A percentile compares a stretch with the other conserved stretches of the same genome.
These are phyloP conservation scores for Aquilaria sinensis DNA, from an alignment of 345 rosid genomes.

Conservation along the genomic window DNA sequence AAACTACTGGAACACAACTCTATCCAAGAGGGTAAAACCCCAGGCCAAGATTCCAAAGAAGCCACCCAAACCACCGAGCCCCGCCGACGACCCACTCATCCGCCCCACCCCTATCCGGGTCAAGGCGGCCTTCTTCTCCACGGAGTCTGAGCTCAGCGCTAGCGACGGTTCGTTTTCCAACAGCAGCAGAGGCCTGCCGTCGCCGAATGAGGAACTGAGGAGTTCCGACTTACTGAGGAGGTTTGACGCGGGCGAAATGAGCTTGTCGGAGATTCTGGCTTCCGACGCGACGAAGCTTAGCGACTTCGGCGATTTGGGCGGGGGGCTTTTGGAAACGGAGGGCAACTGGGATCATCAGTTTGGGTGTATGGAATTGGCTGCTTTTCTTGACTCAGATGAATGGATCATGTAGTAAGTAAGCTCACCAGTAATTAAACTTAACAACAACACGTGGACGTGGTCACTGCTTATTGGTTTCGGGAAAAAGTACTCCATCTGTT, in stretches of 20 bases:
- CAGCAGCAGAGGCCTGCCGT: background rate
- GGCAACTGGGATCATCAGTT: conserved; percentile 14
- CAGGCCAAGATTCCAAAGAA: background rate
- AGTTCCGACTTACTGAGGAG: background rate
- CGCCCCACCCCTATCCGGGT: too few species aligned
- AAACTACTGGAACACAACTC: conserved; percentile 25
- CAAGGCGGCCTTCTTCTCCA: background rate
- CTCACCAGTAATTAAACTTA: too few species aligned
- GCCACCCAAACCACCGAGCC: background rate
- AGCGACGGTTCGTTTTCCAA: background rate
- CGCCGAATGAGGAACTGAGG: background rate
- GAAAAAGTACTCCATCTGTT: too few species aligned
- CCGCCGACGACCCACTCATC: background rate
- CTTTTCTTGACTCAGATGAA: conserved; percentile 13
- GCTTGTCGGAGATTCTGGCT: conserved; percentile 7
- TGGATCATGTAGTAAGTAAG: conserved; percentile 5
- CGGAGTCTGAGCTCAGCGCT: background rate
- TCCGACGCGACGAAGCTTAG: background rate
- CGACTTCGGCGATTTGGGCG: conserved; percentile 1
- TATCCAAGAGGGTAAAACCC: conserved; percentile 7
- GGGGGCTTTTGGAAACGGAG: background rate
- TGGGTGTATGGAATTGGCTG: conserved; percentile 10
- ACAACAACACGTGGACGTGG: too few species aligned
- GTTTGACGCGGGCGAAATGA: background rate
- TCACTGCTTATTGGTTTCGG: too few species aligned